Evolutionary conservation across 108 stramenopile species (phyloP).

Genomic region (Cyclotella baltica): DNA sequence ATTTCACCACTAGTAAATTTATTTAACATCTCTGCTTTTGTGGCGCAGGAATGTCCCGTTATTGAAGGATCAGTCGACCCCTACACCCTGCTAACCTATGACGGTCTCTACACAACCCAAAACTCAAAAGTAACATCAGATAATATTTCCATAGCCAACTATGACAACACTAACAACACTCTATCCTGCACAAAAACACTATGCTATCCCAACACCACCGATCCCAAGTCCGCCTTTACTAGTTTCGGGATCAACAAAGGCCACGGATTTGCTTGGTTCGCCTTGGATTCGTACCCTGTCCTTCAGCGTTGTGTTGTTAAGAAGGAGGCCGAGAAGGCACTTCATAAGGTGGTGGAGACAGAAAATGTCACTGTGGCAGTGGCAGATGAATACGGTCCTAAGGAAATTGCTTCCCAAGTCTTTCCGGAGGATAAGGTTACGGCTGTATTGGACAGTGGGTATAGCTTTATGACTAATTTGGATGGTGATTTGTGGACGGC

Average conservation of each 20-base stretch:
- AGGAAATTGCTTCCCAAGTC: neutral
- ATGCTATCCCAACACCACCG: conserved; percentile 56
- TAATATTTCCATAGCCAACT: conserved; percentile 61
- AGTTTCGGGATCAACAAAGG: conserved; percentile 63
- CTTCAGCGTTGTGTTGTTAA: conserved; percentile 68
- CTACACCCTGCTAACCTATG: conserved; percentile 71
- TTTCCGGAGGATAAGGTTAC: conserved; percentile 11
- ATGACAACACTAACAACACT: conserved; percentile 41
- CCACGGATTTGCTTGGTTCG: conserved; percentile 73
- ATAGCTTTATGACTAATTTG: conserved; percentile 58
- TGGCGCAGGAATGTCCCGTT: conserved; percentile 38
- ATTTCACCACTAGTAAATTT: neutral
- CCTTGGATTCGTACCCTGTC: conserved; percentile 62
- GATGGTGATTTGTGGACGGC: conserved; percentile 60
- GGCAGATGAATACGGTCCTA: neutral
- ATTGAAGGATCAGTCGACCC: conserved; percentile 56
- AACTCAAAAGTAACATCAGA: conserved; percentile 41
- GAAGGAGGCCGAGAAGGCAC: conserved; percentile 47
- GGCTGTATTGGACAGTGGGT: conserved; percentile 38
- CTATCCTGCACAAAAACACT: conserved; percentile 50
- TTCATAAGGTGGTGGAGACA: conserved; percentile 39
- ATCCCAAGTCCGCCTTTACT: conserved; percentile 45
- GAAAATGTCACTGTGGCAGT: neutral
- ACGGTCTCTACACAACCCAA: conserved; percentile 55
- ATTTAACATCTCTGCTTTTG: neutral